Conservation (phyloP, 1,284 basidiomycete species). For the Athelia psychrophila region DNA sequence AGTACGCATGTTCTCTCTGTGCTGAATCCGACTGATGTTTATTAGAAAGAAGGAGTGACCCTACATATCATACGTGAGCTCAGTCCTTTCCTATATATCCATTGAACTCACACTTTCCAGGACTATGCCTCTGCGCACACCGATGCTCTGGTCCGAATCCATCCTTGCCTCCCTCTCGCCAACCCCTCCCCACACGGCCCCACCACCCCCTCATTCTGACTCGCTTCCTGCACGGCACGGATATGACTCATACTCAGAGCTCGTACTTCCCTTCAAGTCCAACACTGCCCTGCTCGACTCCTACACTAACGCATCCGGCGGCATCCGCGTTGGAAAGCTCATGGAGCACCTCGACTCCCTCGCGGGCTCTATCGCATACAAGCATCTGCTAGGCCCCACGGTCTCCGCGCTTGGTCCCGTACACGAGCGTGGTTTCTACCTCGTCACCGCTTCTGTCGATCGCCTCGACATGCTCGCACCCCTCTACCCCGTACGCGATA, state of each 20-base stretch:
- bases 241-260: slow-evolving; percentile 69
- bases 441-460: slow-evolving; percentile 82
- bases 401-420: slow-evolving; percentile 51
- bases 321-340: slow-evolving; percentile 67
- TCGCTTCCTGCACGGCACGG: slow-evolving; percentile 48
- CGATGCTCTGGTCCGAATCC: slow-evolving; percentile 55
- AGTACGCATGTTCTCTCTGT: slow-evolving; percentile 36
- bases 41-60: slow-evolving; percentile 51
- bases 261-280: slow-evolving; percentile 60
- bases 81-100: not conserved
- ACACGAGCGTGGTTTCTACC: slow-evolving; percentile 67
- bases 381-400: slow-evolving; percentile 70
- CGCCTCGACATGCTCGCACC: slow-evolving; percentile 67
- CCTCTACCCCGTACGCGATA: slow-evolving; percentile 58
- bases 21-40: too few relatives aligned
- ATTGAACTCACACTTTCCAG: slow-evolving; percentile 21
- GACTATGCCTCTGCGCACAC: slow-evolving; percentile 49
- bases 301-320: slow-evolving; percentile 68
- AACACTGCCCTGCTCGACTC: slow-evolving; percentile 56
- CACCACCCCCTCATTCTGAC: slow-evolving; percentile 13
- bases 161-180: slow-evolving; percentile 32
- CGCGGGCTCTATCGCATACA: slow-evolving; percentile 81
- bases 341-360: slow-evolving; percentile 81
- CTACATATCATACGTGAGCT: slow-evolving; percentile 51
- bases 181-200: slow-evolving; percentile 13